Conservation (phyloP, 2,329 filamentous ascomycete genomes). For the Colletotrichum shisoi region DNA sequence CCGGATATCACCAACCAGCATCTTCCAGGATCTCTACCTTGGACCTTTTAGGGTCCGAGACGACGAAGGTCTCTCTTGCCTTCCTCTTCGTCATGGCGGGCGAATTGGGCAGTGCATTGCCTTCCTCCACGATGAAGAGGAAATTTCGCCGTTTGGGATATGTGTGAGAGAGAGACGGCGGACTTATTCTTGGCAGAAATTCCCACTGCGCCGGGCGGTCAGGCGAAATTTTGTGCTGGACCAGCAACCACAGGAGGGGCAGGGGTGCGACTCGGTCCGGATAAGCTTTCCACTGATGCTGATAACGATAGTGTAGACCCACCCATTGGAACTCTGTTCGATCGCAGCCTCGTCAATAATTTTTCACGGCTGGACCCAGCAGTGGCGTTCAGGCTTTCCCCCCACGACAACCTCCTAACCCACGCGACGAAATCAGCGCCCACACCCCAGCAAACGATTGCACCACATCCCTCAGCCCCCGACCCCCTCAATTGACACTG, state of each 20-base stretch:
- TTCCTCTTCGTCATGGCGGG: conserved; percentile 38
- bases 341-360: conserved; percentile 41
- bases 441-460: background rate
- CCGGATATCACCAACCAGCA: conserved; percentile 22
- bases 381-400: conserved; percentile 11
- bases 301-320: conserved; percentile 34
- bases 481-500: background rate
- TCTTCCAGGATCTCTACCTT: conserved; percentile 16
- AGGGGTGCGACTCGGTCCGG: conserved; percentile 34
- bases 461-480: background rate
- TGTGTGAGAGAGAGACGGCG: background rate
- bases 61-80: conserved; percentile 19
- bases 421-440: conserved; percentile 9
- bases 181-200: conserved; percentile 38
- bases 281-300: conserved; percentile 23
- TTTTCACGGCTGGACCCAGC: conserved; percentile 39
- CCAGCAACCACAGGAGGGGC: conserved; percentile 13
- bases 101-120: conserved; percentile 27
- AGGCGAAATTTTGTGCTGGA: conserved; percentile 36
- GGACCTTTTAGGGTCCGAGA: conserved; percentile 23
- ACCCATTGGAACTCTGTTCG: conserved; percentile 1
- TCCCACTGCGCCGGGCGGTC: conserved; percentile 16
- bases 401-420: conserved; percentile 26
- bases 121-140: conserved; percentile 15
- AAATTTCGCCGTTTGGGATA: background rate